Evolutionary conservation across 2,329 filamentous ascomycete species (phyloP), one percentile per base, ranked within the genome.

Genomic region (Beauveria medogensis): DNA sequence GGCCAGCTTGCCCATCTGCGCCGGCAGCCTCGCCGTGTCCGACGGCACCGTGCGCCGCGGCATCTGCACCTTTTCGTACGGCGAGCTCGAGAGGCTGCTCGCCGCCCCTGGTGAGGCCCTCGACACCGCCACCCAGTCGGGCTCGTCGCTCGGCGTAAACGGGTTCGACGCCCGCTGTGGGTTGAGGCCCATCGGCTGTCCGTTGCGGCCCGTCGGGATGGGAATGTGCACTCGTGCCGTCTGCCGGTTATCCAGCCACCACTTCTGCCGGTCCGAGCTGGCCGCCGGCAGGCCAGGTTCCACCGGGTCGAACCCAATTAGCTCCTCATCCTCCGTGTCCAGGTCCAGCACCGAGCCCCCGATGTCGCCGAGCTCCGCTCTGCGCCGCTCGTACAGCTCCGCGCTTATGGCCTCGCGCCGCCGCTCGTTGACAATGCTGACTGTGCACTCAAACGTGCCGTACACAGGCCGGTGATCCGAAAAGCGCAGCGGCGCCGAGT

Each of bases 401-500:
- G 82, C 82, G 68, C 88, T 90, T 52, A 97, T 85, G 4, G 78
- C 75, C 63, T 92, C 87, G 65, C 90, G 91, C 58, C 81, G 77
- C 26, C 74, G 75, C 70, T 96, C 90, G 66, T 99, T 84, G 12
- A 97, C 78, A 50, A 94, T 86, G 65, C 80, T 92, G 57, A 97
- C 88, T 1, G 81, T 84, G 73, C 92, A 95, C 66, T 91, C 84
- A 70, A 99, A 99, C 0, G 86, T 85, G 14, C 91, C 92, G 74
- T 91, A 97, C 0, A 99, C 93, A 2, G 94, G 94, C n/a, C 92
- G 84, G 73, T 99, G 94, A 70, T 99, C 94, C 0, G 94, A 99
- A 71, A 97, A 96, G 14, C 82, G 84, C 41, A 99, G 78, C 34
- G 91, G 87, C 3, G 92, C 92, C 58, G 84, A 88, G 68, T 90